Conservation (phyloP, 1,139 yeast species). For the Torulaspora pretoriensis region DNA sequence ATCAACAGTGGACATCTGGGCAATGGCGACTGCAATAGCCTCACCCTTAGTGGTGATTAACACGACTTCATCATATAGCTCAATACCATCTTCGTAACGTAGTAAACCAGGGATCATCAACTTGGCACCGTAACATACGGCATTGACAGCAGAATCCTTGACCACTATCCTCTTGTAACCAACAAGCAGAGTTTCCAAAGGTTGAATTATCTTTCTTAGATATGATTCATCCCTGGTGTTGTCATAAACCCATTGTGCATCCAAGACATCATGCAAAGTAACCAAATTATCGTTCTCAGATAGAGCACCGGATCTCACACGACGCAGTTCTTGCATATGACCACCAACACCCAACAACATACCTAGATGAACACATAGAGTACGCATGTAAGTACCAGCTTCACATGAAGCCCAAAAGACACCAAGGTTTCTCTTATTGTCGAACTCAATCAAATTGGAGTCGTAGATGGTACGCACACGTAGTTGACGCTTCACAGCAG, state of each 20-base stretch:
- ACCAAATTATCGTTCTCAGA: slow-evolving; percentile 88
- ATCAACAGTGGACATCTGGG: slow-evolving; percentile 98
- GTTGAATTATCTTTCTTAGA: slow-evolving; percentile 89
- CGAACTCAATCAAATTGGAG: slow-evolving; percentile 91
- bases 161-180: slow-evolving; percentile 97
- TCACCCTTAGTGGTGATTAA: slow-evolving; percentile 99
- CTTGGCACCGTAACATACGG: slow-evolving; percentile 98
- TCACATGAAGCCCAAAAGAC: slow-evolving; percentile 99
- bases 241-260: slow-evolving; percentile 97
- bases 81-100: slow-evolving; percentile 97
- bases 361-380: slow-evolving; percentile 97
- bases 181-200: slow-evolving; percentile 85
- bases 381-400: slow-evolving; percentile 99
- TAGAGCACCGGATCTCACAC: slow-evolving; percentile 97
- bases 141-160: slow-evolving; percentile 96
- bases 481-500: slow-evolving; percentile 98
- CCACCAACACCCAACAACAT: slow-evolving; percentile 98
- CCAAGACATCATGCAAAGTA: slow-evolving; percentile 93
- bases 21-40: slow-evolving; percentile 97
- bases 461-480: slow-evolving; percentile 98
- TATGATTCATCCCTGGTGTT: slow-evolving; percentile 96
- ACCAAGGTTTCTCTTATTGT: slow-evolving; percentile 93
- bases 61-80: slow-evolving; percentile 95
- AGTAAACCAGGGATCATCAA: slow-evolving; percentile 97
- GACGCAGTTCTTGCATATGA: slow-evolving; percentile 99